A percentile compares a stretch with the other conserved stretches of the same genome.
Evolutionary conservation across 805 yeast species (phyloP).

Genomic region (Yamadazyma nakazawae): DNA sequence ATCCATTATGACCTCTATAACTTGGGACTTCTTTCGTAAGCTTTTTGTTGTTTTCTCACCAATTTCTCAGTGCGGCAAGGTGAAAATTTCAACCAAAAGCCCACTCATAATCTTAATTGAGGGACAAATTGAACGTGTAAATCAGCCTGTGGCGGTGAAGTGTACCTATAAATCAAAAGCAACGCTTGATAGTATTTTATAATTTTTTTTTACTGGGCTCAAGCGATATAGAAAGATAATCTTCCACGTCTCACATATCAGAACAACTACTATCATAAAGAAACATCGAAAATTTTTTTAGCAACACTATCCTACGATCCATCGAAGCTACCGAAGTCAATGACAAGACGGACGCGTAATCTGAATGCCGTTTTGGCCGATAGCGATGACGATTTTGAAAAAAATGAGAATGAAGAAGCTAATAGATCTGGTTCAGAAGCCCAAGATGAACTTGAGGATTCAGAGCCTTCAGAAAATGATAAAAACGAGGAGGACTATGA

Average conservation of each 20-base stretch:
- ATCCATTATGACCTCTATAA: no score
- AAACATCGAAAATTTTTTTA: conserved; percentile 5
- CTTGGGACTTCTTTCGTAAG: neutral
- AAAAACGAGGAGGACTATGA: conserved; percentile 22
- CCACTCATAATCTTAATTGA: neutral
- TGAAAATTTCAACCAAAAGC: neutral
- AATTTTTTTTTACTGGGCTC: no score
- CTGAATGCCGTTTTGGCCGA: conserved; percentile 4
- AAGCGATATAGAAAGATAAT: neutral
- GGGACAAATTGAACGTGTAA: neutral
- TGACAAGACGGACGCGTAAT: conserved; percentile 15
- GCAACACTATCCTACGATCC: conserved; percentile 15
- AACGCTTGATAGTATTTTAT: no score
- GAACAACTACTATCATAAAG: neutral
- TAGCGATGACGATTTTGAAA: conserved; percentile 15
- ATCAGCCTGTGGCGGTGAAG: neutral
- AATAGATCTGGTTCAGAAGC: conserved; percentile 9
- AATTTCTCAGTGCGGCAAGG: neutral
- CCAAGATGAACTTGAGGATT: conserved; percentile 7
- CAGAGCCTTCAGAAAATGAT: conserved; percentile 15
- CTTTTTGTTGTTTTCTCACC: neutral
- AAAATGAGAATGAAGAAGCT: conserved; percentile 17
- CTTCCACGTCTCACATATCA: conserved; percentile 1
- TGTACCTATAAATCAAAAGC: neutral
- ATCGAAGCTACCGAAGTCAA: conserved; percentile 9